Base-by-base conservation (phyloP, 805 yeast genomes). In the Isabelozyma pseudorhagii region DNA sequence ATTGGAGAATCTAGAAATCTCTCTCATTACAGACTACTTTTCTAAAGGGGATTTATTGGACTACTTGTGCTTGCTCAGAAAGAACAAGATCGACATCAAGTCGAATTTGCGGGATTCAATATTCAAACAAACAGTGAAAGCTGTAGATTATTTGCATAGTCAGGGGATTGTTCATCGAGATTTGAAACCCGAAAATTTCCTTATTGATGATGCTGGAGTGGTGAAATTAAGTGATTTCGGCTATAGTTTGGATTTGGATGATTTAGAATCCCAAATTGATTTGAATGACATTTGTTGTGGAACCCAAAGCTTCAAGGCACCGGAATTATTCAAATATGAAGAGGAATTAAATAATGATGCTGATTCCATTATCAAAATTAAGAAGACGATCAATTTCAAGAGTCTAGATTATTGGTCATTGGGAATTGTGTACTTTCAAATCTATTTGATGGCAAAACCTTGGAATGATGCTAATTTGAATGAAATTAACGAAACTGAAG, bases 301-400 rank as follows among this genome's bases (percentile, higher is more conserved):
- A 2, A 81, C 85, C 1, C 68, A 68, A 21, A 74, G 81, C 6
- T 81, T 79, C 62, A 81, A 79, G 55, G 77, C 84, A 0, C 85
- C 85, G 0, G 85, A 81, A 55, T 52, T 79, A 29, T 75, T 64
- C 52, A 43, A 56, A 34, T 31, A 56, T 15, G 73, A 69, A 45
- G 46, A 45, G 2, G 51, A 54, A 8, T 45, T 57, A 7, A 8
- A 13, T 11, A 41, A 47, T 8, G 10, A 34, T 2, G 15, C 36
- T 13, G 42, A 34, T 25, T 4, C 28, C 5, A 40, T 36, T 8
- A 45, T 29, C 6, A 38, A 46, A 31, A 28, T 45, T 15, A 44
- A 29, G 3, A 38, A 41, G 7, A 27, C 15, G 10, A 43, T 62
- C 9, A 52, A 68, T 45, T 71, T 72, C 48, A 71, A 69, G 46